A percentile compares a stretch with the other conserved stretches of the same genome.
Evolutionary conservation across 2,329 filamentous ascomycete genomes (phyloP).

Genomic region (Curvularia eragrostidis): DNA sequence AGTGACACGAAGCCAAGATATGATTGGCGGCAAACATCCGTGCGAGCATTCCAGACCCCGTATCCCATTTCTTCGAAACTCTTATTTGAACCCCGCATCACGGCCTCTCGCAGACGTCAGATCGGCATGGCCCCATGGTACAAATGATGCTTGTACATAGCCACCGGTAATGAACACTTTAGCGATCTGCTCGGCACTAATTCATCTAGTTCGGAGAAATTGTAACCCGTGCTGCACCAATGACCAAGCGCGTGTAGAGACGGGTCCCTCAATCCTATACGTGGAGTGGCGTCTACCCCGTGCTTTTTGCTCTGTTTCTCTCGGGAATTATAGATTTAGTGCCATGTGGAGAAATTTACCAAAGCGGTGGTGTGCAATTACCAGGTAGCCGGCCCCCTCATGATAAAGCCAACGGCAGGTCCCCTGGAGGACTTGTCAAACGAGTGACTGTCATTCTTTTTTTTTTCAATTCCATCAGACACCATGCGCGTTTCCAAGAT

Average conservation of each 20-base stretch:
- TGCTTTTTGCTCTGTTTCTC: slow-evolving; percentile 9
- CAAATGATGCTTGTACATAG: no score
- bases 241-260: slow-evolving; percentile 5
- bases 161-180: slow-evolving; percentile 10
- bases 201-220: slow-evolving; percentile 17
- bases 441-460: neutral
- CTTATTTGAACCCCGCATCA: neutral
- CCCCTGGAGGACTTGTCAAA: neutral
- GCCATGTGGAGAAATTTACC: slow-evolving; percentile 3
- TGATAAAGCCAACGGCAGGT: neutral
- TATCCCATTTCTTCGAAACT: neutral
- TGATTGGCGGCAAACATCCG: slow-evolving; percentile 1
- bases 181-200: neutral
- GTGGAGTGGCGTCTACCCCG: slow-evolving; percentile 13
- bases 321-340: slow-evolving; percentile 4
- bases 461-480: neutral
- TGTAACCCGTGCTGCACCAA: slow-evolving; percentile 22
- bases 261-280: slow-evolving; percentile 7
- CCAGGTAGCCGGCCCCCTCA: neutral
- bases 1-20: neutral
- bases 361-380: neutral
- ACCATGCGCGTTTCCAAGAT: slow-evolving; percentile 13
- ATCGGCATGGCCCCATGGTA: no score
- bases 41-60: neutral
- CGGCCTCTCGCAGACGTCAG: neutral